Percentiles rank a stretch among this genome's conserved stretches.
phyloP scores from a whole-genome alignment of 768 basidiomycete species.

The Amanita pseudoporphyria region DNA sequence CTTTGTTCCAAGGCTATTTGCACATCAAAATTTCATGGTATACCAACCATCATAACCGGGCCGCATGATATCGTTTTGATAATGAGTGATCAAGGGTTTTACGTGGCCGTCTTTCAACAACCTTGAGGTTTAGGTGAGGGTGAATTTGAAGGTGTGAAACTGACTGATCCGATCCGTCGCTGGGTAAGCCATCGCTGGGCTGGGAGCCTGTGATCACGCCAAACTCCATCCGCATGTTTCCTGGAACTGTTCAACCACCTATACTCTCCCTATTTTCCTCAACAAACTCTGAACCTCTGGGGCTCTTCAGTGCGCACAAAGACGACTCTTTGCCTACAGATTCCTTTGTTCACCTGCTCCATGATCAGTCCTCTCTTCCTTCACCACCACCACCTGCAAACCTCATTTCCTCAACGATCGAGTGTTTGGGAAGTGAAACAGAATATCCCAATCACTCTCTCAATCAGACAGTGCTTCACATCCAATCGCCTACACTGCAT shows the following conservation, averaged over 20 bases:
- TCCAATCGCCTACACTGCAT: slow-evolving; percentile 67
- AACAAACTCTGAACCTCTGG: slow-evolving; percentile 51
- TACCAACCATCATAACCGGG: too few relatives aligned
- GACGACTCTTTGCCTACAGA: slow-evolving; percentile 48
- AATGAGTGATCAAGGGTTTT: too few relatives aligned
- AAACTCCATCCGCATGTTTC: slow-evolving; percentile 43
- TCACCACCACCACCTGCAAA: slow-evolving; percentile 34
- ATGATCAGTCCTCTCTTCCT: slow-evolving; percentile 47
- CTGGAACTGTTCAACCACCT: slow-evolving; percentile 47
- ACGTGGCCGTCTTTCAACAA: neutral
- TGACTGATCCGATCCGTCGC: neutral
- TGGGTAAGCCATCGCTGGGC: too few relatives aligned
- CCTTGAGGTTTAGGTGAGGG: neutral
- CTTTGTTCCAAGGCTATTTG: too few relatives aligned
- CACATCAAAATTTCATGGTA: too few relatives aligned
- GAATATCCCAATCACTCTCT: slow-evolving; percentile 27
- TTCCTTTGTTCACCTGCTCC: slow-evolving; percentile 55
- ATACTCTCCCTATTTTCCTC: slow-evolving; percentile 71
- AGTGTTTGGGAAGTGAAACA: slow-evolving; percentile 18
- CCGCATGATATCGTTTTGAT: too few relatives aligned
- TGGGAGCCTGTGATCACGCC: too few relatives aligned
- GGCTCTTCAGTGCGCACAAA: slow-evolving; percentile 37
- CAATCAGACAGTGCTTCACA: slow-evolving; percentile 63
- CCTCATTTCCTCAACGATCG: slow-evolving; percentile 31
- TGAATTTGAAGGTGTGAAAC: neutral